Evolutionary conservation across 179 eudicot genomes (phyloP).

Genomic region (Drosera spatulata): DNA sequence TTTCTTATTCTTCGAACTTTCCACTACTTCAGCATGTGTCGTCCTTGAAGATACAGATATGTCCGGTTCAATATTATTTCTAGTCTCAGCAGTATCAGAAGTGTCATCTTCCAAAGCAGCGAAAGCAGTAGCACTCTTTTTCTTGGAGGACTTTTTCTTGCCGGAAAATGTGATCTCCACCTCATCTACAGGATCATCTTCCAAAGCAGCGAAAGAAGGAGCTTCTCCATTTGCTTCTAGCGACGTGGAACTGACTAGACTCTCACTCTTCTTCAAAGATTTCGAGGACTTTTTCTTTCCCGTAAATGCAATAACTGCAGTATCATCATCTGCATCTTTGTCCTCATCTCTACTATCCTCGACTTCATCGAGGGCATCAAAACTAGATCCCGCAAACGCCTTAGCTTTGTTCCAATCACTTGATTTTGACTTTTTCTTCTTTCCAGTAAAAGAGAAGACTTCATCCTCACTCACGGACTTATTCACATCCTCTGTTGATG

Average conservation of each 20-base stretch:
- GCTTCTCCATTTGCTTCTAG: conserved; percentile 43
- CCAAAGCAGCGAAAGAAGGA: conserved; percentile 8
- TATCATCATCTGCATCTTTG: conserved; percentile 25
- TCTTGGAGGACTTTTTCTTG: conserved; percentile 85
- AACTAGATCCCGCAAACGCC: conserved; percentile 15
- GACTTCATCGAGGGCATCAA: conserved; percentile 28
- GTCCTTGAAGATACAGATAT: conserved; percentile 21
- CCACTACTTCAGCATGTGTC: conserved; percentile 19
- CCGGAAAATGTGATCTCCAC: conserved; percentile 48
- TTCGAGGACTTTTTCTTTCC: conserved; percentile 50
- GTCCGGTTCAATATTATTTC: conserved; percentile 17
- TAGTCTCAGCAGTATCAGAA: conserved; percentile 14
- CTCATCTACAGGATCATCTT: conserved; percentile 22
- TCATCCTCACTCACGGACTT: conserved; percentile 33
- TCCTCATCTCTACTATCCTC: conserved; percentile 19
- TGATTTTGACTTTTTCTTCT: conserved; percentile 48
- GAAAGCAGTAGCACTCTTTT: conserved; percentile 36
- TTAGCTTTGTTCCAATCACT: conserved; percentile 20
- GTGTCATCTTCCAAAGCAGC: conserved; percentile 17
- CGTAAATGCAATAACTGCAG: conserved; percentile 25
- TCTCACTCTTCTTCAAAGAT: conserved; percentile 35
- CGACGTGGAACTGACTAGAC: conserved; percentile 28
- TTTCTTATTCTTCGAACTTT: conserved; percentile 73
- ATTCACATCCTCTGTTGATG: conserved; percentile 4
- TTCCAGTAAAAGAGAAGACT: conserved; percentile 38